Conservation (phyloP, 352 stramenopile genomes). For the Pelagophyceae sp. region DNA sequence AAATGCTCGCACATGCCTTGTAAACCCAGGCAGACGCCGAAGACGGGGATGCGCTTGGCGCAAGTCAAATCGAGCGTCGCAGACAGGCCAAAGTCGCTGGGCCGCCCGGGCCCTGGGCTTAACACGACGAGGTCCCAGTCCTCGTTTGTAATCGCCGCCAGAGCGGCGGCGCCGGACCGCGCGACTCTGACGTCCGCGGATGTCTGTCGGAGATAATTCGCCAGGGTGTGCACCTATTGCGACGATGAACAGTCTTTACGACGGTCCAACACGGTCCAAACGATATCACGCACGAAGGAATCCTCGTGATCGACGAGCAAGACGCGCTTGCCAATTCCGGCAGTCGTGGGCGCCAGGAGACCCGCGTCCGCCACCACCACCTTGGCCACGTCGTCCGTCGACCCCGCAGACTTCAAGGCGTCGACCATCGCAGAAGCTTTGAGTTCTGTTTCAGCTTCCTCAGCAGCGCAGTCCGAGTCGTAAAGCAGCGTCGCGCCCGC, state of each 20-base stretch:
- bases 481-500: constrained; percentile 69
- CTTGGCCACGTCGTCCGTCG: background rate
- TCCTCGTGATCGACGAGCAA: constrained; percentile 76
- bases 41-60: constrained; percentile 60
- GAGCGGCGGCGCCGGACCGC: constrained; percentile 53
- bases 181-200: constrained; percentile 65
- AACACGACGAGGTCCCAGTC: constrained; percentile 50
- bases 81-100: constrained; percentile 62
- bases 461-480: constrained; percentile 58
- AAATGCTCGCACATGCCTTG: constrained; percentile 77
- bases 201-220: constrained; percentile 74
- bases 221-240: constrained; percentile 72
- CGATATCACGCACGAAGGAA: no score
- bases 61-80: constrained; percentile 53
- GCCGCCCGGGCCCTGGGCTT: constrained; percentile 68
- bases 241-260: no score
- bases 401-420: constrained; percentile 39
- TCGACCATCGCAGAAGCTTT: constrained; percentile 74
- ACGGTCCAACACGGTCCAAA: no score
- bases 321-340: constrained; percentile 54
- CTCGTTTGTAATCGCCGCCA: constrained; percentile 44
- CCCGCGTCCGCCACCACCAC: constrained; percentile 7
- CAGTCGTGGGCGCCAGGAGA: constrained; percentile 32
- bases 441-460: constrained; percentile 72
- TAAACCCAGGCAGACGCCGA: constrained; percentile 74